Conservation (phyloP, 257 asterid genomes). For the Phtheirospermum japonicum region DNA sequence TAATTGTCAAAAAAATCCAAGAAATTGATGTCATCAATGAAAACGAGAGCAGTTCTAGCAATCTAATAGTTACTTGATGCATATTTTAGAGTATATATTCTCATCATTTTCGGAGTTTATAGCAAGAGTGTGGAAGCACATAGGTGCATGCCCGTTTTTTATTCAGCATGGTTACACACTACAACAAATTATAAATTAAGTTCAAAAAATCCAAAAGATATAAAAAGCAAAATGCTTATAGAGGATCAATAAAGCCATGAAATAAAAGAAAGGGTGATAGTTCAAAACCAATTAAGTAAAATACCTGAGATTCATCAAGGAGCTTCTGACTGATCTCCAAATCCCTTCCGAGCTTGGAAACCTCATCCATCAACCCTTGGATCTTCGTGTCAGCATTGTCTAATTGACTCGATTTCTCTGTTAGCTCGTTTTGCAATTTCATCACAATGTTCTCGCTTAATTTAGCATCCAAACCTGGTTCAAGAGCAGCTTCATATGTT, state of each 20-base stretch:
- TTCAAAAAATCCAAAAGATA: slow-evolving; percentile 1
- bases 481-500: slow-evolving; percentile 37
- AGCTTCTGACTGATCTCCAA: slow-evolving; percentile 75
- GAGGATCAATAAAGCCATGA: not conserved
- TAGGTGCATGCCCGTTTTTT: not conserved
- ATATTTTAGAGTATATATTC: not conserved
- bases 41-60: slow-evolving; percentile 1
- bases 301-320: slow-evolving; percentile 97
- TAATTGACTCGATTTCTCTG: slow-evolving; percentile 62
- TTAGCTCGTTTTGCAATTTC: slow-evolving; percentile 52
- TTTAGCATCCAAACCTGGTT: slow-evolving; percentile 42
- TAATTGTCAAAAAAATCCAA: not conserved
- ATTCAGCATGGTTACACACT: slow-evolving; percentile 12
- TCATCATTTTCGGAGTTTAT: not conserved
- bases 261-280: slow-evolving; percentile 14
- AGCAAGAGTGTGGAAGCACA: not conserved
- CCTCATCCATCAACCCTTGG: slow-evolving; percentile 54
- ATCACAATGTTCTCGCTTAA: slow-evolving; percentile 38
- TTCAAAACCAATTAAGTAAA: slow-evolving; percentile 17
- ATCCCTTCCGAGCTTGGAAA: slow-evolving; percentile 61
- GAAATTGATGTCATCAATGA: no score
- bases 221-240: no score
- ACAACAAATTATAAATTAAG: slow-evolving; percentile 11
- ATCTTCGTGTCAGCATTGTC: slow-evolving; percentile 59
- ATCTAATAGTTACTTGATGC: slow-evolving; percentile 5